A percentile compares a stretch with the other conserved stretches of the same genome.
These are phyloP conservation scores for Cinchona pubescens DNA, from an alignment of 257 asterid species.

Conservation along the genomic window DNA sequence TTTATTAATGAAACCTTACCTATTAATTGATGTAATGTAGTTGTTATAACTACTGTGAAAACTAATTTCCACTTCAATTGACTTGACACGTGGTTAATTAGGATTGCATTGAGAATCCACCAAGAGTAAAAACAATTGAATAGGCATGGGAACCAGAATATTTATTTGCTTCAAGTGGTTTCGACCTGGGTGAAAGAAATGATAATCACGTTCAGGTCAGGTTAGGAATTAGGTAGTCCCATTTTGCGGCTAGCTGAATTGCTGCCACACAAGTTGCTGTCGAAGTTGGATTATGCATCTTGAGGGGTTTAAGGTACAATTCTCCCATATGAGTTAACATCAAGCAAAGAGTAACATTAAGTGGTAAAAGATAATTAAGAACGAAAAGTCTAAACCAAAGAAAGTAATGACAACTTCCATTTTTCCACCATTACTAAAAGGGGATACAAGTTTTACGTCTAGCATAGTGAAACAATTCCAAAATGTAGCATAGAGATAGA, in stretches of 20 bases:
- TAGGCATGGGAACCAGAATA: background rate
- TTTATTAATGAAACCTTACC: background rate
- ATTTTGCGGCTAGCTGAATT: background rate
- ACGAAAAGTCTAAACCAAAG: background rate
- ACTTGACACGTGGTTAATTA: background rate
- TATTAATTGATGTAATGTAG: background rate
- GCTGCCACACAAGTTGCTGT: background rate
- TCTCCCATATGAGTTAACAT: background rate
- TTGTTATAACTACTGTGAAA: background rate
- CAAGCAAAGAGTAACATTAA: background rate
- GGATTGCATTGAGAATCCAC: background rate
- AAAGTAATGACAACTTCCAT: background rate
- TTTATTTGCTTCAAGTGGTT: background rate
- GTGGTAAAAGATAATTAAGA: background rate
- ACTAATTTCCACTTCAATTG: background rate
- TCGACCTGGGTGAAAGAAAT: background rate
- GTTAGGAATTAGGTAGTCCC: background rate
- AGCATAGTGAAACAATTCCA: background rate
- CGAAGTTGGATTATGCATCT: background rate
- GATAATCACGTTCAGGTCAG: background rate
- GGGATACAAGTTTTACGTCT: background rate
- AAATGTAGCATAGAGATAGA: background rate
- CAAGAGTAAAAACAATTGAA: background rate
- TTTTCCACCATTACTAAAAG: background rate
- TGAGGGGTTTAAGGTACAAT: background rate